phyloP scores from a whole-genome alignment of 805 yeast genomes.

The Ogataea haglerorum region DNA sequence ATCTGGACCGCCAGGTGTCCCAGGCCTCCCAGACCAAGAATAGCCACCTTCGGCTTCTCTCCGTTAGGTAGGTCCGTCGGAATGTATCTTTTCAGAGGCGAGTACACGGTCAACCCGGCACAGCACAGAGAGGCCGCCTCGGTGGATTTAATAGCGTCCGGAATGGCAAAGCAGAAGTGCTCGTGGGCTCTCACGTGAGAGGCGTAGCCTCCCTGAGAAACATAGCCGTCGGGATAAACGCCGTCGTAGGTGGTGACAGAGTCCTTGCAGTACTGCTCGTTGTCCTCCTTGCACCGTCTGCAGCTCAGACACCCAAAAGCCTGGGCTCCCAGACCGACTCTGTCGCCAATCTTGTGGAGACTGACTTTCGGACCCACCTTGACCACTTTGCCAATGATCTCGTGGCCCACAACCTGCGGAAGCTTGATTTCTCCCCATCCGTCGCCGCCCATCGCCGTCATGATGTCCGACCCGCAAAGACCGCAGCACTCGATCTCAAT shows the following conservation, averaged over 20 bases:
- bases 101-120: slow-evolving; percentile 49
- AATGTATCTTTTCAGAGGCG: slow-evolving; percentile 43
- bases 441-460: slow-evolving; percentile 45
- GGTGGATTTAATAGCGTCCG: slow-evolving; percentile 38
- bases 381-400: slow-evolving; percentile 41
- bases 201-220: slow-evolving; percentile 44
- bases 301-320: slow-evolving; percentile 37
- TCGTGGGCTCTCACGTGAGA: slow-evolving; percentile 47
- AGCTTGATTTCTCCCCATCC: slow-evolving; percentile 44
- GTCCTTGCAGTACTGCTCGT: slow-evolving; percentile 46
- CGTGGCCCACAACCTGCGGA: slow-evolving; percentile 51
- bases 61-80: slow-evolving; percentile 29
- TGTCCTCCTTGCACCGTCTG: slow-evolving; percentile 34
- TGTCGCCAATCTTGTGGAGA: slow-evolving; percentile 39
- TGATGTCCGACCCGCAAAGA: slow-evolving; percentile 64
- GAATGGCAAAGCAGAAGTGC: slow-evolving; percentile 44
- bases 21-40: slow-evolving; percentile 46
- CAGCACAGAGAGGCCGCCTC: slow-evolving; percentile 50
- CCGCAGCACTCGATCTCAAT: slow-evolving; percentile 56
- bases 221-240: slow-evolving; percentile 34
- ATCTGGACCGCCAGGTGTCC: slow-evolving; percentile 46
- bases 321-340: slow-evolving; percentile 47
- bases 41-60: slow-evolving; percentile 36
- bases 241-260: slow-evolving; percentile 42
- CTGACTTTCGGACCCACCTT: slow-evolving; percentile 37